Evolutionary conservation across 1,139 yeast genomes (phyloP).

Genomic region (Scheffersomyces segobiensis): DNA sequence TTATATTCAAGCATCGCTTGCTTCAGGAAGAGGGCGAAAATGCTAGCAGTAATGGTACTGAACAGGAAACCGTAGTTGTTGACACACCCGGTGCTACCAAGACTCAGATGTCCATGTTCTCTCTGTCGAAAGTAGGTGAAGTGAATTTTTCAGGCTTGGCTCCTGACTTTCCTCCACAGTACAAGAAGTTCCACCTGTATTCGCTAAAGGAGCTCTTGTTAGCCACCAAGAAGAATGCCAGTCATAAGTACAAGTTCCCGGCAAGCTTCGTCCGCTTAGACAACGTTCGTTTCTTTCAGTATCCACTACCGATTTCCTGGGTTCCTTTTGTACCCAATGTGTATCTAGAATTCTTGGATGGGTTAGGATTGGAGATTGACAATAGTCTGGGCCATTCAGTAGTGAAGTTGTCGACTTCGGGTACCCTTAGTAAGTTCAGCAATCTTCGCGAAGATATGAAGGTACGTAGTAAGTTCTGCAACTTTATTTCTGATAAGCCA

Average conservation of each 20-base stretch:
- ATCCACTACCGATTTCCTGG: slow-evolving; percentile 45
- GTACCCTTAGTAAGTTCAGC: not conserved
- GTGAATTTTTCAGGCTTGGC: slow-evolving; percentile 11
- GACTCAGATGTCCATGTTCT: slow-evolving; percentile 12
- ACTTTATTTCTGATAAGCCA: slow-evolving; percentile 38
- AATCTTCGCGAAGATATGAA: slow-evolving; percentile 3
- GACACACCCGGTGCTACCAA: not conserved
- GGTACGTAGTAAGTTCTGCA: slow-evolving; percentile 21
- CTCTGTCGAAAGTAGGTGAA: slow-evolving; percentile 24
- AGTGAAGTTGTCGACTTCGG: slow-evolving; percentile 21
- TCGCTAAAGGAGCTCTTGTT: slow-evolving; percentile 28
- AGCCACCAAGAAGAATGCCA: slow-evolving; percentile 21
- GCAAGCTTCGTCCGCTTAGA: slow-evolving; percentile 30
- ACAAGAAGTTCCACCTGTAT: slow-evolving; percentile 23
- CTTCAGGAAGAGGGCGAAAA: slow-evolving; percentile 13
- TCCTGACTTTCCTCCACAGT: slow-evolving; percentile 17
- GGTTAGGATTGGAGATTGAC: slow-evolving; percentile 23
- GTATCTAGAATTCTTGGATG: slow-evolving; percentile 21
- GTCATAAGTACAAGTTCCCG: slow-evolving; percentile 22
- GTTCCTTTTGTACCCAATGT: slow-evolving; percentile 32
- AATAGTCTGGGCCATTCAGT: slow-evolving; percentile 31
- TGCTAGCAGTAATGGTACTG: slow-evolving; percentile 2
- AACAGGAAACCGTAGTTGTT: not conserved
- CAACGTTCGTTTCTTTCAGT: slow-evolving; percentile 24
- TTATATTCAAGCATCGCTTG: slow-evolving; percentile 33